Base-by-base conservation (phyloP, 495 filamentous ascomycete species). In the Xylaria intraflava region DNA sequence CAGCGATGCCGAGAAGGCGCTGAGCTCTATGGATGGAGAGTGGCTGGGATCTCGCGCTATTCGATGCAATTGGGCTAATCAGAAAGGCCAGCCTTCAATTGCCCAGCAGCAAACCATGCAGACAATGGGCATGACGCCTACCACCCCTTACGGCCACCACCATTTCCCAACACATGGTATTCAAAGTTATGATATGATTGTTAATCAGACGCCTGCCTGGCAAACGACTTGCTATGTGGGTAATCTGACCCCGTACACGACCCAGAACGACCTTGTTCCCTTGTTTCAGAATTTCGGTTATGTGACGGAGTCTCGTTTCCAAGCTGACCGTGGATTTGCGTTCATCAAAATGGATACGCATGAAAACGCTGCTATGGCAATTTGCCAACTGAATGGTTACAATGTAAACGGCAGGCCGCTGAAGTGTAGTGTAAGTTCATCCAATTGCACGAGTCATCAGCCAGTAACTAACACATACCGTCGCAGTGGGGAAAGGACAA, bases 291-390 rank as follows among this genome's bases (percentile, higher is more conserved):
- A 96, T 74, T 99, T 96, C 58, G 93, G 93, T 38, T 97, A 89
- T 65, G 93, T 99, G 45, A 83, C 93, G 23, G 93, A 99, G 71
- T 96, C 91, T 49, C 88, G 93, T 49, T 93, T 99, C 77, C 93
- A 99, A 70, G 90, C 93, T 46, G 94, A 99, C 67, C 88, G 94
- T 49, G 93, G 93, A 11, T 99, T 99, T 71, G 89, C 93, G 0
- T 99, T 99, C 65, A 86, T 99, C 70, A 99, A 99, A 80, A 96
- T 99, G 92, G 93, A 97, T 62, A 87, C 84, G 3, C 93, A 99
- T 58, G 93, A 99, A 68, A 96, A 97, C 71, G 93, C 93, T 8
- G 91, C 93, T 14, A 95, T 93, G 88, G 89, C 93, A 16, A 99
- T 99, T 64, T 99, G 93, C 70, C 92, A 96, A 62, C 74, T 99